Base-by-base conservation (phyloP, 148 eudicot genomes). In the Rhododendron simsii region DNA sequence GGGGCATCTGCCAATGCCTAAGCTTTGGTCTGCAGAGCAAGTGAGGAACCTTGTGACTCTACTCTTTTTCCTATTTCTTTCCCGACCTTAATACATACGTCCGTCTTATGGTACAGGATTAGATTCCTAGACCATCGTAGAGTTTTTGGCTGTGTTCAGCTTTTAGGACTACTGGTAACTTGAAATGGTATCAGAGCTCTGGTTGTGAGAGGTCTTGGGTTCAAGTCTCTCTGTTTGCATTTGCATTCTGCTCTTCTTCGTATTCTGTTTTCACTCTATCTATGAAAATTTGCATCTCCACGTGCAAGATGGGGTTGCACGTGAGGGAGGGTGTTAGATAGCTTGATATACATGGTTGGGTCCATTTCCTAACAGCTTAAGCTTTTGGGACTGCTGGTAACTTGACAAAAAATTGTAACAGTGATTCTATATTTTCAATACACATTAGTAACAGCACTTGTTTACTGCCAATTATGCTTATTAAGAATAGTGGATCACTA, bases 1-100 rank as follows among this genome's bases (percentile, higher is more conserved):
- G 37, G 98, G 98, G 83, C 92, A 89, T 91, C 89, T 97, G 83
- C 87, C 92, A 83, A 89, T 41, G 86, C 98, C 99, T 57, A 94
- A 91, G 91, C 93, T 97, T 86, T 97, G 99, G 99, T 92, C 95
- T 71, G 98, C 98, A 75, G 99, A 97, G 89, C 90, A 94, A 80
- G 99, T 97, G 89, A 89, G 91, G 7, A 26, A 48, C 51, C 71
- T 83, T 21, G 21, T 61, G 51, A 39, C 71, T 82, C 41, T 41
- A 20, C 45, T 81, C 7, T 81, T 1, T 47, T 57, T 23, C 26
- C 61, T 77, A 2, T 55, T 57, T 39, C 33, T 55, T 35, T n/a
- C 7, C 33, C 30, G 18, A 71, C 55, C 47, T 47, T 44, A 45
- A 47, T 78, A 21, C 53, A 10, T 23, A 16, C 12, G 39, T 37